Evolutionary conservation across 2,329 filamentous ascomycete genomes (phyloP), one percentile per base, ranked within the genome.

Genomic region (Paecilomyces formosus): DNA sequence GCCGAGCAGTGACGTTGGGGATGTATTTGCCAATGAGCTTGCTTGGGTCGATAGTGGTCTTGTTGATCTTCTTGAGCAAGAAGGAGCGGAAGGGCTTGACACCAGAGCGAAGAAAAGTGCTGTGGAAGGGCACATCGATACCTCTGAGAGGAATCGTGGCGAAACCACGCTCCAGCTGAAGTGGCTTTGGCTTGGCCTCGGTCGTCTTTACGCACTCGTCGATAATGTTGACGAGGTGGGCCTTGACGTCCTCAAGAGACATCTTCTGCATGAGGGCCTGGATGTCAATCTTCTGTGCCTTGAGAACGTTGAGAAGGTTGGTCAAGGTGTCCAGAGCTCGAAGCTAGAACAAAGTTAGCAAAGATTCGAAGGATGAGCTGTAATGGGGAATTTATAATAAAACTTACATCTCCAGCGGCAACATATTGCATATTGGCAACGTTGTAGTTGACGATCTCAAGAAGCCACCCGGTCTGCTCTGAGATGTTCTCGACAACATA

Each of bases 11-110:
- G 65, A 99, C 95, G 77, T 99, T 99, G 67, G 94, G 94, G 65
- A 99, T 97, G 79, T 99, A 99, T 79, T 99, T 99, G 70, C 94
- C 94, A 66, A 99, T 84, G 70, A 99, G 80, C 83, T 97, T 97
- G 74, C 90, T 89, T 4, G 94, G 94, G 74, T 99, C 94, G 74
- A 99, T 97, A 57, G 90, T 95, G 24, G 92, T 97, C 86, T 96
- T 96, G 84, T 97, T 92, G 80, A 99, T 97, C 85, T 99, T 99
- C 89, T 97, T 99, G 68, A 97, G 88, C 73, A 99, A 78, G 85
- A 99, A 99, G 52, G 88, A 93, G 65, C 94, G 86, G 91, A 99
- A 99, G 53, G 95, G 94, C 83, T 99, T 99, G 76, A 99, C 94
- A 69, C 94, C 95, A 45, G 92, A 96, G 58, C 95, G 90, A 78